Percentiles rank a stretch among this genome's conserved stretches.
phyloP scores from a whole-genome alignment of 495 filamentous ascomycete species.

The Aspergillus asperescens region DNA sequence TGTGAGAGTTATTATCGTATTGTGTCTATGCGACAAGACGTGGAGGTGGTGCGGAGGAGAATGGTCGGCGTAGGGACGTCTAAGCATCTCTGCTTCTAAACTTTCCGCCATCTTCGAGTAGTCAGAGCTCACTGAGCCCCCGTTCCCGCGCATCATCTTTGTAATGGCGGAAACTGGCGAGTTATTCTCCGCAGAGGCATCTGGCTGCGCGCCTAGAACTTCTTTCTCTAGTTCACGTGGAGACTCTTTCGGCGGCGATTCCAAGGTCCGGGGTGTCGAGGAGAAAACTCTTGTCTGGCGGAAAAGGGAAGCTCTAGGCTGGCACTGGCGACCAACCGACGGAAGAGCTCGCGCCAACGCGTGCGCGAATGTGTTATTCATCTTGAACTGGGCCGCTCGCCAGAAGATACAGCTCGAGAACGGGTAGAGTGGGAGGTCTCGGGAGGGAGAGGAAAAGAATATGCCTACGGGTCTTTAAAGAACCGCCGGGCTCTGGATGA shows the following conservation, averaged over 20 bases:
- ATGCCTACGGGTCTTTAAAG: background rate
- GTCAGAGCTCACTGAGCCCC: conserved; percentile 22
- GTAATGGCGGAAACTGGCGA: conserved; percentile 32
- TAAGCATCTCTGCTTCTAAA: conserved; percentile 38
- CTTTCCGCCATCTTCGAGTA: conserved; percentile 32
- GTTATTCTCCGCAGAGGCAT: conserved; percentile 13
- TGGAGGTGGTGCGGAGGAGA: conserved; percentile 72
- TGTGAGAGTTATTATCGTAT: conserved; percentile 85
- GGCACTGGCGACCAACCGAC: conserved; percentile 31
- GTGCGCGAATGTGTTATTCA: conserved; percentile 36
- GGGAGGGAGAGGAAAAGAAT: background rate
- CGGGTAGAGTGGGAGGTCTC: background rate
- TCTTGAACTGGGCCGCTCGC: conserved; percentile 18
- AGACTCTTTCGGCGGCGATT: conserved; percentile 13
- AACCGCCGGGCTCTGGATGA: background rate
- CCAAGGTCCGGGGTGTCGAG: conserved; percentile 19
- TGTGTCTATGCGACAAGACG: conserved; percentile 82
- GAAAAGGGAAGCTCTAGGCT: conserved; percentile 16
- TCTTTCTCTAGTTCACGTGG: conserved; percentile 27
- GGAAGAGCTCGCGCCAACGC: conserved; percentile 33
- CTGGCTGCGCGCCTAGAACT: conserved; percentile 25
- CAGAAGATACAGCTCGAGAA: background rate
- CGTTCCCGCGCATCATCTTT: conserved; percentile 30
- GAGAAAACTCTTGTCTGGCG: conserved; percentile 27
- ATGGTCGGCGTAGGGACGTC: conserved; percentile 34